Evolutionary conservation across 768 basidiomycete species (phyloP).

Genomic region (Mycena crocata): DNA sequence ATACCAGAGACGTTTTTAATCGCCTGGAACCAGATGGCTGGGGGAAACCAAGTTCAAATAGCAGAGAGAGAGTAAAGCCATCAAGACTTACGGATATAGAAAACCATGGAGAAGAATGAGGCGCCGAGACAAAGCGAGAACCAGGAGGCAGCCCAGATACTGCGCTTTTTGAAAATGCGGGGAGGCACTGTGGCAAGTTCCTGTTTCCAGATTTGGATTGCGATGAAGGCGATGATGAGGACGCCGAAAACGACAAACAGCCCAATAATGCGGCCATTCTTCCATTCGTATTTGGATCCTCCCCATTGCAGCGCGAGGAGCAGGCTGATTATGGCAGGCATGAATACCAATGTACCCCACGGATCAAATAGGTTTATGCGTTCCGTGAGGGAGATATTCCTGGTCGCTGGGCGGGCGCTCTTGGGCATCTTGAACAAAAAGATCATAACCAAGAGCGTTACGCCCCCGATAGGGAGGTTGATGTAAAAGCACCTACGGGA

Average conservation of each 20-base stretch:
- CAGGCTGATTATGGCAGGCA: slow-evolving; percentile 29
- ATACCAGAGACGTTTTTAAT: slow-evolving; percentile 45
- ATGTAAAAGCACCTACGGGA: slow-evolving; percentile 45
- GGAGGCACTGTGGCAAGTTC: slow-evolving; percentile 33
- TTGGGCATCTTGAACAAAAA: slow-evolving; percentile 35
- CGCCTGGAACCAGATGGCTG: slow-evolving; percentile 45
- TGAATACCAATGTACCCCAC: slow-evolving; percentile 25
- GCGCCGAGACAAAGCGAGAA: slow-evolving; percentile 26
- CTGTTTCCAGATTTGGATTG: slow-evolving; percentile 31
- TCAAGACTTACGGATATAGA: slow-evolving; percentile 12
- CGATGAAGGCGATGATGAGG: slow-evolving; percentile 28
- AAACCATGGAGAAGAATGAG: slow-evolving; percentile 28
- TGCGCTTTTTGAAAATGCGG: slow-evolving; percentile 26
- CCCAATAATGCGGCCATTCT: slow-evolving; percentile 34
- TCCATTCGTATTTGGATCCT: slow-evolving; percentile 57
- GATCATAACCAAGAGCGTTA: slow-evolving; percentile 17
- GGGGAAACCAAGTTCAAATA: not conserved
- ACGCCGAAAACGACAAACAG: slow-evolving; percentile 31
- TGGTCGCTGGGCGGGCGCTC: slow-evolving; percentile 1
- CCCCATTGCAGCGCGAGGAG: slow-evolving; percentile 58
- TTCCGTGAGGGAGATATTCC: slow-evolving; percentile 5
- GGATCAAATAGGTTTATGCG: slow-evolving; percentile 28
- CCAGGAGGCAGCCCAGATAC: slow-evolving; percentile 18
- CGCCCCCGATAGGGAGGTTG: slow-evolving; percentile 33
- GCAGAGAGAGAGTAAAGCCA: not conserved